Percentiles rank a stretch among this genome's conserved stretches.
Evolutionary conservation across 768 basidiomycete species (phyloP).

Genomic region (Cystobasidium onofrii): DNA sequence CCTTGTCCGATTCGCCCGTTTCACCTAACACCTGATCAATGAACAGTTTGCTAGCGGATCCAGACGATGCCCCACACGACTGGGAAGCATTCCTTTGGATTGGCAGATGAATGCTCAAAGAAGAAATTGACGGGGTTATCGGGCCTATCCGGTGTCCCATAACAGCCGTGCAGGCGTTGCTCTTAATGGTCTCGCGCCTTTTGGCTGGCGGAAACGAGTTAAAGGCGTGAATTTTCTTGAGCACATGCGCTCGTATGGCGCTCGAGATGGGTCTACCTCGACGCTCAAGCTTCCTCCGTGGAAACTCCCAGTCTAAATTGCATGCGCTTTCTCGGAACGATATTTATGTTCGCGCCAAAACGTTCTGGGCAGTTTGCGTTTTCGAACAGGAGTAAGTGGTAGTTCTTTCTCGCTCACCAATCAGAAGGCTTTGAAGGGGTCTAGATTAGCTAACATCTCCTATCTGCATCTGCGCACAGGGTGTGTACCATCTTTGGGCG

Average conservation of each 20-base stretch:
- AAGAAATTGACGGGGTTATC: not conserved
- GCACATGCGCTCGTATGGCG: slow-evolving; percentile 1
- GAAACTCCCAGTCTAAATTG: not conserved
- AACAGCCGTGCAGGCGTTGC: not conserved
- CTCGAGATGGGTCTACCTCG: not conserved
- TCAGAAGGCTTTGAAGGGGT: no score
- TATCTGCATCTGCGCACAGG: not conserved
- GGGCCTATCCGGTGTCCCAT: not conserved
- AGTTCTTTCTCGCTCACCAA: no score
- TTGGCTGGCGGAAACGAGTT: not conserved
- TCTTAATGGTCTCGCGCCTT: not conserved
- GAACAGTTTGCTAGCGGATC: no score
- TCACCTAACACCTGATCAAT: no score
- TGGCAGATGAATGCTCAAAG: not conserved
- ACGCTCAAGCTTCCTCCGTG: not conserved
- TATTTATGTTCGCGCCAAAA: slow-evolving; percentile 1
- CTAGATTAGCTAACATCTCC: no score
- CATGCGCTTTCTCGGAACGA: not conserved
- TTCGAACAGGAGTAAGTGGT: not conserved
- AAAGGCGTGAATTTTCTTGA: not conserved
- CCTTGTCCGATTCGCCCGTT: no score
- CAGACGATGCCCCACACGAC: not conserved
- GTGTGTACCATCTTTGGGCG: not conserved
- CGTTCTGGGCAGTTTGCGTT: not conserved
- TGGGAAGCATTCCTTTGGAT: not conserved